Percentiles rank a stretch among this genome's conserved stretches.
Conservation (phyloP, 768 basidiomycete genomes). For the Tylopilus vinaceipallidus region DNA sequence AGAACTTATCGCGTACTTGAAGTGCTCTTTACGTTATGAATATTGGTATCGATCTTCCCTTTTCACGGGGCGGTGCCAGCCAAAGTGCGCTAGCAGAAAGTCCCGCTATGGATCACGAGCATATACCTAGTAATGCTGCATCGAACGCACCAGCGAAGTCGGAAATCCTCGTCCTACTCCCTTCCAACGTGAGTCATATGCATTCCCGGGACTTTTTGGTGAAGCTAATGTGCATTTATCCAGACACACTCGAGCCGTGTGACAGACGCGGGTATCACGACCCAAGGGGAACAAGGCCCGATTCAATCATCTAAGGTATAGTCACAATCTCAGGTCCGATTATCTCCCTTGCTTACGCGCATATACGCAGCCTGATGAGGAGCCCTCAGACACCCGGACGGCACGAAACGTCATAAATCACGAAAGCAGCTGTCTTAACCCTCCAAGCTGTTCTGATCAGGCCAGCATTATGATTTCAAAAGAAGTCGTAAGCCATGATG, state of each 20-base stretch:
- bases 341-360: slow-evolving; percentile 12
- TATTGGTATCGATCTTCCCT: neutral
- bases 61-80: neutral
- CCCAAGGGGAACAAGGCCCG: neutral
- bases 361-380: slow-evolving; percentile 19
- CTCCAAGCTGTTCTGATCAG: neutral
- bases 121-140: neutral
- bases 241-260: slow-evolving; percentile 5
- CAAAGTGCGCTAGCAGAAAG: neutral
- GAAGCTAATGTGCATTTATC: slow-evolving; percentile 9
- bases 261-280: neutral
- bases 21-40: too few species aligned
- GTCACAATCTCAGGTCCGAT: neutral
- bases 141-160: neutral
- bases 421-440: neutral
- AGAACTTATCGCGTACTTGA: neutral
- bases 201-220: neutral
- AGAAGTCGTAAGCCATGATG: slow-evolving; percentile 14
- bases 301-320: slow-evolving; percentile 7
- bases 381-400: neutral
- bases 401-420: neutral
- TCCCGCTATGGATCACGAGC: neutral
- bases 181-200: slow-evolving; percentile 6
- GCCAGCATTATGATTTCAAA: neutral
- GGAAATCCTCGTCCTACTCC: neutral